These are phyloP conservation scores for Trichophyton schoenleinii DNA, from an alignment of 2,329 filamentous ascomycete genomes.

Conservation along the genomic window DNA sequence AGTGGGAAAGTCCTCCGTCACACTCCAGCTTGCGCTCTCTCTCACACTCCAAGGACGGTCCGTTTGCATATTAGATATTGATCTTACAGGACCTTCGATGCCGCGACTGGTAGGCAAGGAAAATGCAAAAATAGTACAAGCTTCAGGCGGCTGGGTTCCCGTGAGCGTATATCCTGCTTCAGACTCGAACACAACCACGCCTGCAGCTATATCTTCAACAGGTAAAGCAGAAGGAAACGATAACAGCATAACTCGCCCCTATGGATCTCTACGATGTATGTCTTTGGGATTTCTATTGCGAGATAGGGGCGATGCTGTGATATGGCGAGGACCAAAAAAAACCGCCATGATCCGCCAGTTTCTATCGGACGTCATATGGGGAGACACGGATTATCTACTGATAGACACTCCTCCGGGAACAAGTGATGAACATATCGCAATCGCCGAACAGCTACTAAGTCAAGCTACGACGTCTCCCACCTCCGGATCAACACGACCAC, in stretches of 20 bases:
- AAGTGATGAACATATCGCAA: constrained; percentile 90
- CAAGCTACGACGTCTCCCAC: background rate
- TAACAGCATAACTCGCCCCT: constrained; percentile 6
- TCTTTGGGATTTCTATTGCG: constrained; percentile 83
- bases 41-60: constrained; percentile 74
- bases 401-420: constrained; percentile 95
- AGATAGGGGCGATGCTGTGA: constrained; percentile 75
- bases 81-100: constrained; percentile 91
- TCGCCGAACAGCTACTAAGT: constrained; percentile 68
- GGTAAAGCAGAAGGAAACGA: background rate
- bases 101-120: constrained; percentile 89
- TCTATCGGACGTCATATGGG: constrained; percentile 80
- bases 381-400: constrained; percentile 73
- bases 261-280: constrained; percentile 54
- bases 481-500: constrained; percentile 30
- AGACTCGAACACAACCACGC: constrained; percentile 1
- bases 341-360: constrained; percentile 98
- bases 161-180: constrained; percentile 63
- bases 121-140: constrained; percentile 76
- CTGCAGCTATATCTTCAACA: constrained; percentile 7
- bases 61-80: constrained; percentile 90
- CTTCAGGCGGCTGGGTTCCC: constrained; percentile 82
- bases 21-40: constrained; percentile 84
- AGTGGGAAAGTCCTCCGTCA: constrained; percentile 96
- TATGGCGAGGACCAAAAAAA: constrained; percentile 97